Evolutionary conservation across 148 eudicot genomes (phyloP), one percentile per base, ranked within the genome.

Genomic region (Nyssa sinensis): DNA sequence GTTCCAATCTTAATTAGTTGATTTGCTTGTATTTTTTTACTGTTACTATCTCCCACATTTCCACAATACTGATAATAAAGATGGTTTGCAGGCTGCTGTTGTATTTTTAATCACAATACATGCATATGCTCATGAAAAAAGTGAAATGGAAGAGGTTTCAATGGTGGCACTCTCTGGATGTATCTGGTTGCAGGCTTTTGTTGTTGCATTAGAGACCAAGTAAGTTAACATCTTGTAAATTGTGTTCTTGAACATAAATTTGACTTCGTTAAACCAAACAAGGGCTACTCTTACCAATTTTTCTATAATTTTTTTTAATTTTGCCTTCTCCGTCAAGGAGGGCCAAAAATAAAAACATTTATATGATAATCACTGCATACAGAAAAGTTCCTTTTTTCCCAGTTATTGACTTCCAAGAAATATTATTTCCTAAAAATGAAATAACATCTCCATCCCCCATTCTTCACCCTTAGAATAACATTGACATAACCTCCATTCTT

Each of bases 91-190:
- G 99, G 99, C 99, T 78, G 86, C 89, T 76, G 90, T 95, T 60
- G 93, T 95, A 30, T 92, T 95, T 61, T 76, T 87, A 70, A 88
- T 95, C 69, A 90, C 91, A 37, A 75, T 92, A 75, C 89, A 92
- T 81, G 80, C 96, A 34, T 92, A 82, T 83, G 90, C 91, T 29
- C 81, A 74, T 79, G 99, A 95, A 83, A 90, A 86, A 84, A 88
- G 91, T 81, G 99, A 92, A 81, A 92, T 88, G 87, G 99, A 95
- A 85, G 94, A 92, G 80, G 86, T 95, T 61, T 86, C 91, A 30
- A 88, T 92, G 99, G 97, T 92, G 53, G 97, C 99, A 27, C 91
- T 95, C 65, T 95, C 99, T 68, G 99, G 99, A 81, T 95, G 99
- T 82, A 88, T 95, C 79, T 95, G 99, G 98, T 76, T 92, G 89